A percentile compares a stretch with the other conserved stretches of the same genome.
Evolutionary conservation across 2,329 filamentous ascomycete species (phyloP).

Genomic region (Aureobasidium pullulans): DNA sequence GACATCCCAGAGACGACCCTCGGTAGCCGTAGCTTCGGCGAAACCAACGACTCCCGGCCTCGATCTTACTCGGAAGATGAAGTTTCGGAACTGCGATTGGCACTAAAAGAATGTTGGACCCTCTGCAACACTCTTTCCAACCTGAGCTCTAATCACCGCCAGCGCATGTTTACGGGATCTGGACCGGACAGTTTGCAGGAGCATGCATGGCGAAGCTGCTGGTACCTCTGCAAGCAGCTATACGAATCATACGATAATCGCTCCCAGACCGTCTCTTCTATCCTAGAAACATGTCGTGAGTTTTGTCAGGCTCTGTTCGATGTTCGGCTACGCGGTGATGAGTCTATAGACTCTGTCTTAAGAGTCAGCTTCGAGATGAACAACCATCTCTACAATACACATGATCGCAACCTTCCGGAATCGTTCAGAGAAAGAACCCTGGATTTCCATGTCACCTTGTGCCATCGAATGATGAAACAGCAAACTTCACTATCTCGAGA

Average conservation of each 20-base stretch:
- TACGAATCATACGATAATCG: slow-evolving; percentile 65
- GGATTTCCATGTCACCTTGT: slow-evolving; percentile 90
- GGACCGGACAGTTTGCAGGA: slow-evolving; percentile 72
- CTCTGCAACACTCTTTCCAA: slow-evolving; percentile 84
- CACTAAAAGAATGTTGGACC: slow-evolving; percentile 85
- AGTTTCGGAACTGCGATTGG: slow-evolving; percentile 61
- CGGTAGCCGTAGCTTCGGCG: neutral
- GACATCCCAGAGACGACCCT: slow-evolving; percentile 23
- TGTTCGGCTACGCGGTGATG: slow-evolving; percentile 68
- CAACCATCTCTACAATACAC: slow-evolving; percentile 90
- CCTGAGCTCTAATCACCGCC: slow-evolving; percentile 74
- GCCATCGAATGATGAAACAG: slow-evolving; percentile 95
- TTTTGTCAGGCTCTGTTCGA: slow-evolving; percentile 92
- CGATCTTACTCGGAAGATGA: slow-evolving; percentile 32
- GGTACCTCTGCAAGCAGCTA: slow-evolving; percentile 82
- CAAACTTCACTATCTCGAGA: slow-evolving; percentile 69
- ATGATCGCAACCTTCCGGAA: slow-evolving; percentile 76
- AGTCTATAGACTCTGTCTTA: slow-evolving; percentile 75
- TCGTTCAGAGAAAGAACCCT: slow-evolving; percentile 82
- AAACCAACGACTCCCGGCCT: neutral
- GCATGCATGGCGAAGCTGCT: slow-evolving; percentile 87
- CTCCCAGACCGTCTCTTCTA: slow-evolving; percentile 29
- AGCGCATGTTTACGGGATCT: slow-evolving; percentile 68
- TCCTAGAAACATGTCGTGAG: slow-evolving; percentile 79
- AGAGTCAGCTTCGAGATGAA: slow-evolving; percentile 92